Evolutionary conservation across 2,329 filamentous ascomycete genomes (phyloP), one percentile per base, ranked within the genome.

Genomic region (Dothidotthia symphoricarpi): DNA sequence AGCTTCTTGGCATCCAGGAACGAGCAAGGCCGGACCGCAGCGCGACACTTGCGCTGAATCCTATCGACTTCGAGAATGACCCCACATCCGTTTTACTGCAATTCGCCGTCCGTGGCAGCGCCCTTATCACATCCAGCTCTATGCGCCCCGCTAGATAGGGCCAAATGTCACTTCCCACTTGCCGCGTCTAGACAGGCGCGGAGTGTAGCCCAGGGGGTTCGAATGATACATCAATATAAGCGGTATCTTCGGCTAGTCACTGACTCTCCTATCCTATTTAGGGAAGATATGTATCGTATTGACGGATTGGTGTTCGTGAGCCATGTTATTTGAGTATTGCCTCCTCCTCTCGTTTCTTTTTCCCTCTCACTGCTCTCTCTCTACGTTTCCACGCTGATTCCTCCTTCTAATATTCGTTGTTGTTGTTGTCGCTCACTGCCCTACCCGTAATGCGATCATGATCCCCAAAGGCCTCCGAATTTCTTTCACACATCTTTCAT

Each of bases 361-460:
- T 47, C 34, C 41, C 34, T 36, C 34, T 39, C 16, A 31, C n/a
- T n/a, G n/a, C 44, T 28, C 34, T 35, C 35, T 34, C 31, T 32
- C 39, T 25, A 24, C 44, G 37, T 31, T 31, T 30, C 26, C 16
- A 24, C 34, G 22, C 28, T 34, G 26, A 24, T 14, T 28, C 31
- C 22, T 41, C n/a, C 29, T 46, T 41, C 30, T 17, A n/a, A n/a
- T 37, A 16, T 30, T 9, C 16, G 17, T 43, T 25, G 16, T 30
- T 39, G 24, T 31, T 33, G 16, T n/a, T 37, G 34, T 43, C 47
- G 33, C 38, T 48, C 40, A 28, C 46, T 49, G 15, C 16, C 26
- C 16, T 28, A 28, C 43, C 39, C 51, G 51, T 55, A 47, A 61
- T 63, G 57, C 50, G 43, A 59, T 57, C 31, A 61, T 61, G 57